Conservation (phyloP, 768 basidiomycete species). For the Podaxis sp. region DNA sequence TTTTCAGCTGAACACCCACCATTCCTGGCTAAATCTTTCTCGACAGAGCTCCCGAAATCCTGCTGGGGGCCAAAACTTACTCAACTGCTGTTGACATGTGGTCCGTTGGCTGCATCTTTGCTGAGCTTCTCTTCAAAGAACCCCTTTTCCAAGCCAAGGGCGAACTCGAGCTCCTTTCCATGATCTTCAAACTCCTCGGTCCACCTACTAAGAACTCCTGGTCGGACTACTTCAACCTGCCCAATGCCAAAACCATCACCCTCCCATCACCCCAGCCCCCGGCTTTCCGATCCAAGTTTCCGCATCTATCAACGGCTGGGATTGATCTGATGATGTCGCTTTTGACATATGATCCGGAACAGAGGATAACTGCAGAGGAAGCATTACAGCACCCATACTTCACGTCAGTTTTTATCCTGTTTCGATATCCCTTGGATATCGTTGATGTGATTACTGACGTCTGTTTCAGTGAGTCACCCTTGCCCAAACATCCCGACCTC, state of each 20-base stretch:
- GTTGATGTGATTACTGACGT: not conserved
- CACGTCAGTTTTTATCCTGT: constrained; percentile 42
- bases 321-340: constrained; percentile 79
- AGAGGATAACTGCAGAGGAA: constrained; percentile 84
- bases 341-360: constrained; percentile 85
- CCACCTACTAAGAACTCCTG: constrained; percentile 85
- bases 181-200: constrained; percentile 94
- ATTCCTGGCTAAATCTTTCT: constrained; percentile 14
- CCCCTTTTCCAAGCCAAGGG: constrained; percentile 97
- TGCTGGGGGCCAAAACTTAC: constrained; percentile 90
- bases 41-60: constrained; percentile 86
- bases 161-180: constrained; percentile 86
- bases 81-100: constrained; percentile 97
- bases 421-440: not conserved
- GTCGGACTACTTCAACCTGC: constrained; percentile 79
- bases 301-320: constrained; percentile 77
- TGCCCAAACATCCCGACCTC: constrained; percentile 93
- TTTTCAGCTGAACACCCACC: constrained; percentile 11
- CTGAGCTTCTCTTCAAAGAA: constrained; percentile 90
- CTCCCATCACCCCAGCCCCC: constrained; percentile 71
- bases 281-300: constrained; percentile 83
- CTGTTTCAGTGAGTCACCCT: constrained; percentile 73
- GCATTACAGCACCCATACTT: constrained; percentile 92
- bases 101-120: constrained; percentile 99
- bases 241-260: constrained; percentile 74